These are phyloP conservation scores for Magnusiomyces paraingens DNA, from an alignment of 1,139 yeast species.

Conservation along the genomic window DNA sequence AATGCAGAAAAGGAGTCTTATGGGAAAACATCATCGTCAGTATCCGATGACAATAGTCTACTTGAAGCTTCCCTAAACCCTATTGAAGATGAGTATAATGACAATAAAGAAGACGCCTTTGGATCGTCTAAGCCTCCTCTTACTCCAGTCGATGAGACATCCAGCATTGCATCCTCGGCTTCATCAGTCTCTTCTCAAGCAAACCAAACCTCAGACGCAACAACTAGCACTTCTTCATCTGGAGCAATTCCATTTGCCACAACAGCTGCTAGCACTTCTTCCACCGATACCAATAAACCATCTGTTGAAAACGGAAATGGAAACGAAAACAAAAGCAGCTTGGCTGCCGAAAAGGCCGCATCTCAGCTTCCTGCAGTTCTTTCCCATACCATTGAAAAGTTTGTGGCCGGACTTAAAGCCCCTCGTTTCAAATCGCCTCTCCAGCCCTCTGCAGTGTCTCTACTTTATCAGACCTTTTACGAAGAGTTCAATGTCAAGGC, in stretches of 20 bases:
- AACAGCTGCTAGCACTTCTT: neutral
- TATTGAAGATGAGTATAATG: neutral
- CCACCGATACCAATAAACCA: neutral
- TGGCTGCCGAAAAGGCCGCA: slow-evolving; percentile 17
- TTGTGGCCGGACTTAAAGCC: slow-evolving; percentile 45
- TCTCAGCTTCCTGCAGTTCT: slow-evolving; percentile 30
- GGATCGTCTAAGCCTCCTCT: neutral
- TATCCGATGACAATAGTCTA: neutral
- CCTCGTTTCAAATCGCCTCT: slow-evolving; percentile 52
- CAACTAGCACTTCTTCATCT: neutral
- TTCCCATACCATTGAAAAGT: slow-evolving; percentile 35
- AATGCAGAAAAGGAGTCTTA: slow-evolving; percentile 24
- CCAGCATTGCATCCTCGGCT: neutral
- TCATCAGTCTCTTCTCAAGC: slow-evolving; percentile 15
- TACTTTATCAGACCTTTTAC: slow-evolving; percentile 50
- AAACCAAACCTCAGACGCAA: neutral
- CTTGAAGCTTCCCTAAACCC: too few species aligned
- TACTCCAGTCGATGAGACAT: neutral
- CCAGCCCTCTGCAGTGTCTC: slow-evolving; percentile 45
- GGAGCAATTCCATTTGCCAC: neutral
- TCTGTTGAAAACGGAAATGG: neutral
- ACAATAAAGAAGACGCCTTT: neutral
- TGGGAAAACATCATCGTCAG: slow-evolving; percentile 13
- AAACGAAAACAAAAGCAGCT: neutral
- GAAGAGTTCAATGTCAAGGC: slow-evolving; percentile 30